phyloP scores from a whole-genome alignment of 768 basidiomycete genomes.

The Mycena alexandri region DNA sequence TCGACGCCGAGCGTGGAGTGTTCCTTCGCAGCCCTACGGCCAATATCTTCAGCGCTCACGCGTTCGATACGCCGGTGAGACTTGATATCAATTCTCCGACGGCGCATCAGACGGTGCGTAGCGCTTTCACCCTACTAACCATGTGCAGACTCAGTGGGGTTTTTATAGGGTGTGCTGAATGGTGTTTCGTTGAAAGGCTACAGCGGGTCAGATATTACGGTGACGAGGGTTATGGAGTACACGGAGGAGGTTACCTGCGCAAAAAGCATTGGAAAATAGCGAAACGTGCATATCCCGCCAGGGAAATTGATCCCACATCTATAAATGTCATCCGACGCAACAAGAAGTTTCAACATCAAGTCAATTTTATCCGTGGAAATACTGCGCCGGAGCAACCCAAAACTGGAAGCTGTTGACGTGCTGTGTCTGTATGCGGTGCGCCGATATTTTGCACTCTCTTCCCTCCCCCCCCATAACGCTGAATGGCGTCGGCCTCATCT shows the following conservation, averaged over 20 bases:
- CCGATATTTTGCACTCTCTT: too few relatives aligned
- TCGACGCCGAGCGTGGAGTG: slow-evolving; percentile 14
- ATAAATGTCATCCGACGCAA: too few relatives aligned
- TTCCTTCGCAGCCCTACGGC: slow-evolving; percentile 11
- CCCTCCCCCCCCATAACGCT: too few relatives aligned
- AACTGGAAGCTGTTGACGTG: too few relatives aligned
- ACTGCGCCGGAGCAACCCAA: too few relatives aligned
- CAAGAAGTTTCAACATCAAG: too few relatives aligned
- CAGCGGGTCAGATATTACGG: slow-evolving; percentile 15
- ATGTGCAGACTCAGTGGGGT: neutral
- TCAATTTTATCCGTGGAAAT: too few relatives aligned
- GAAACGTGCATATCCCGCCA: too few relatives aligned
- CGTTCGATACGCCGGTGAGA: slow-evolving; percentile 6
- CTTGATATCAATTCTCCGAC: neutral
- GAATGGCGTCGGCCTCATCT: too few relatives aligned
- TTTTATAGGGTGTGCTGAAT: slow-evolving; percentile 3
- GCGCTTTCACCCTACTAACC: neutral
- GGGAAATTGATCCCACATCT: too few relatives aligned
- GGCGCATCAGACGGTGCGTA: slow-evolving; percentile 7
- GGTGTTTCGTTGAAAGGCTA: neutral
- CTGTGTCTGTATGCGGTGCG: too few relatives aligned
- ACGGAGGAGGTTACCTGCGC: slow-evolving; percentile 9
- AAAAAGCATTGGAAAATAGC: neutral
- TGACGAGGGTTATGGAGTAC: slow-evolving; percentile 9
- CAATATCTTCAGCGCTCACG: slow-evolving; percentile 9